Evolutionary conservation across 805 yeast species (phyloP).

Genomic region (Wickerhamiella azymoides): DNA sequence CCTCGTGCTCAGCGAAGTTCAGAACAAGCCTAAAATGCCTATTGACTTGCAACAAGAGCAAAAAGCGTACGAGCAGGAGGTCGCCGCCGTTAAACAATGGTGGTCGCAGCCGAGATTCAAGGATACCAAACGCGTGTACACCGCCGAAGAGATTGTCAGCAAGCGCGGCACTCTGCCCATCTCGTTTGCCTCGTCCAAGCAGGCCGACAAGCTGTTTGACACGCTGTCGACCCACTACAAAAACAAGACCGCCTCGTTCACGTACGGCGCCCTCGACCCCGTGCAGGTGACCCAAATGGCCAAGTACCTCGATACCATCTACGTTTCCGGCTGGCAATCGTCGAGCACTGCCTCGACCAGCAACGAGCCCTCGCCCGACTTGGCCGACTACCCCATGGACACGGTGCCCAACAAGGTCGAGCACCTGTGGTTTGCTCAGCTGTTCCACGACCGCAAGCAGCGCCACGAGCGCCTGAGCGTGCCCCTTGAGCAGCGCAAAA

Average conservation of each 20-base stretch:
- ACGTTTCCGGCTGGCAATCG: slow-evolving; percentile 98
- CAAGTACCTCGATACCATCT: slow-evolving; percentile 79
- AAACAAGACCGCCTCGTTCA: slow-evolving; percentile 64
- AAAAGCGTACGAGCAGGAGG: slow-evolving; percentile 48
- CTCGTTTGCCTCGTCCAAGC: slow-evolving; percentile 60
- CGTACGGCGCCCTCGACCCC: slow-evolving; percentile 94
- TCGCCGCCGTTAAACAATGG: slow-evolving; percentile 68
- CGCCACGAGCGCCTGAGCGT: slow-evolving; percentile 58
- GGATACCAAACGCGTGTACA: slow-evolving; percentile 73
- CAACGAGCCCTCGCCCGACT: slow-evolving; percentile 95
- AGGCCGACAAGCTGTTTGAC: slow-evolving; percentile 69
- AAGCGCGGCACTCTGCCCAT: slow-evolving; percentile 72
- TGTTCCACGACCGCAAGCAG: slow-evolving; percentile 95
- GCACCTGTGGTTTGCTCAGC: slow-evolving; percentile 91
- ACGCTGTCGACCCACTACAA: slow-evolving; percentile 57
- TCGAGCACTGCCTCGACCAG: slow-evolving; percentile 95
- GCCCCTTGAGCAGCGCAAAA: slow-evolving; percentile 50
- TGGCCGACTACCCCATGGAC: slow-evolving; percentile 97
- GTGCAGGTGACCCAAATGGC: slow-evolving; percentile 96
- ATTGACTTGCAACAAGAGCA: slow-evolving; percentile 53
- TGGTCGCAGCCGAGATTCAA: slow-evolving; percentile 91
- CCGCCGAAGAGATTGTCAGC: slow-evolving; percentile 76
- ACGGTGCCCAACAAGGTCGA: slow-evolving; percentile 98
- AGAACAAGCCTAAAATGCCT: slow-evolving; percentile 7
- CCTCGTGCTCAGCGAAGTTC: background rate